Evolutionary conservation across 1,284 basidiomycete species (phyloP).

Genomic region (Spongispora temasekensis): DNA sequence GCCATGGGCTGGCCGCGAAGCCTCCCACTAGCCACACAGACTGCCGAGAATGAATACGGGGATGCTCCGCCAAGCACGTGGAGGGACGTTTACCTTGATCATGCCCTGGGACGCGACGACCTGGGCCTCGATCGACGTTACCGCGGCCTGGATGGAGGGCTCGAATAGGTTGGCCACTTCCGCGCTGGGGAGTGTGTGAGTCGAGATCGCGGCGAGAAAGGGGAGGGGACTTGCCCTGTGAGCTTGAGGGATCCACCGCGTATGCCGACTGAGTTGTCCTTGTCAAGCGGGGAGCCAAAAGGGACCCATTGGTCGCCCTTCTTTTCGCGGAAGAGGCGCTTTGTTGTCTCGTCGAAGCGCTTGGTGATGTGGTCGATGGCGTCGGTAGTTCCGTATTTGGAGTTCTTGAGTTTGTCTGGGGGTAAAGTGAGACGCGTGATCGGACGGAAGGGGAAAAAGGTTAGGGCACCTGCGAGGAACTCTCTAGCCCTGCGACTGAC

Average conservation of each 20-base stretch:
- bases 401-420: slow-evolving; percentile 66
- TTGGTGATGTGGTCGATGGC: slow-evolving; percentile 71
- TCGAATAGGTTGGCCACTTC: slow-evolving; percentile 75
- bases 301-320: slow-evolving; percentile 67
- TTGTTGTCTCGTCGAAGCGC: slow-evolving; percentile 78
- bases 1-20: slow-evolving; percentile 77
- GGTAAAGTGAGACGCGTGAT: no score
- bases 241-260: slow-evolving; percentile 69
- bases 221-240: slow-evolving; percentile 51
- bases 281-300: slow-evolving; percentile 78
- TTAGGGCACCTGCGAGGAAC: slow-evolving; percentile 59
- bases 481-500: slow-evolving; percentile 69
- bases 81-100: slow-evolving; percentile 53
- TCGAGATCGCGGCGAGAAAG: slow-evolving; percentile 6
- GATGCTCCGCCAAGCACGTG: neutral
- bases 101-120: slow-evolving; percentile 64
- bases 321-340: slow-evolving; percentile 69
- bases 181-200: slow-evolving; percentile 33
- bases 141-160: slow-evolving; percentile 71
- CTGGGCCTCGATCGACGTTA: slow-evolving; percentile 68
- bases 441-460: no score
- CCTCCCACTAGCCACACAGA: slow-evolving; percentile 80
- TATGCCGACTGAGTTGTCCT: slow-evolving; percentile 67
- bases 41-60: slow-evolving; percentile 33
- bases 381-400: slow-evolving; percentile 68